Evolutionary conservation across 1,284 basidiomycete genomes (phyloP), one percentile per base, ranked within the genome.

Genomic region (Heterobasidion annosum): DNA sequence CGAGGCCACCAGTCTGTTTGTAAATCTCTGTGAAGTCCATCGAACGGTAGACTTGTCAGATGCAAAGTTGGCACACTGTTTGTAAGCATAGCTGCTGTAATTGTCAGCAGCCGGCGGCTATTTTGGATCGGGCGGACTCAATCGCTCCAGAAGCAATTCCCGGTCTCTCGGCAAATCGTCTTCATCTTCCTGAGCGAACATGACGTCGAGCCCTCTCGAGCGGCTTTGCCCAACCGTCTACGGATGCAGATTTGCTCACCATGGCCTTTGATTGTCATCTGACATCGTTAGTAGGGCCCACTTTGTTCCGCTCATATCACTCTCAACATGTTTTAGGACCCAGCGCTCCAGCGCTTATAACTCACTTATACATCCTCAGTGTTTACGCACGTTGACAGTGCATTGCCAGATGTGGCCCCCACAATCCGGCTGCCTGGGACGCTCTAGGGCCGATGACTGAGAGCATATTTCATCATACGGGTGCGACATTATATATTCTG

Each of bases 21-120:
- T 89, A 91, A 57, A 88, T 76, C 65, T 91, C 86, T 19, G 88
- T 91, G 63, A 90, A 91, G 68, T 91, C 75, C 71, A 73, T 73
- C 19, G 35, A 12, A 13, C 13, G 6, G 45, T 32, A 12, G 10
- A 40, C 37, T 32, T 18, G 10, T n/a, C n/a, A 40, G 25, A 25
- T 25, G 25, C 25, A 25, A 25, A 25, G 25, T 25, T 25, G 25
- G 25, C 4, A 5, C 3, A 25, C 3, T 25, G n/a, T 40, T 40
- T 8, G 37, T 40, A 40, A 40, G 25, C 25, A 25, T 3, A 25
- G 25, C 25, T 25, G 4, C 25, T 25, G n/a, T n/a, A n/a, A n/a
- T n/a, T n/a, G 25, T 25, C 3, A 25, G 25, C 25, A 25, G 25
- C 25, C 25, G 25, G 25, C 25, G 25, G 25, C 25, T 25, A 25